These are phyloP conservation scores for Abrus precatorius DNA, from an alignment of 306 rosid genomes.

Conservation along the genomic window DNA sequence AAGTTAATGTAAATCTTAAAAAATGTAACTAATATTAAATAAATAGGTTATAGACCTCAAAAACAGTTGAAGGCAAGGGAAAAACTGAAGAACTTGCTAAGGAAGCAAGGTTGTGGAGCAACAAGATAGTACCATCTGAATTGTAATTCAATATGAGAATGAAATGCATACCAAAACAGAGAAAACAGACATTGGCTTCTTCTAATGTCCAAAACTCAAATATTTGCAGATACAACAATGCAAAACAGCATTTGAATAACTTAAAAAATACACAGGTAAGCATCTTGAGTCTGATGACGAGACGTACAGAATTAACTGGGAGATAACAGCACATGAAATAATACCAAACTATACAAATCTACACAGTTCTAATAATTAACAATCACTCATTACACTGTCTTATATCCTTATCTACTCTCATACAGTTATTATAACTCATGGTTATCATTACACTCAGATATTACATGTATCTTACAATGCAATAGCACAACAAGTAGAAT, in stretches of 20 bases:
- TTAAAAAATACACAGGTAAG: constrained; percentile 3
- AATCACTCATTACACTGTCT: not conserved
- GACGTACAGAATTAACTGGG: not conserved
- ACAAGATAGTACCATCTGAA: constrained; percentile 25
- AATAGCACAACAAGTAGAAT: constrained; percentile 11
- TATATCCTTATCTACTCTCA: constrained; percentile 5
- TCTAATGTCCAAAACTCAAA: constrained; percentile 30
- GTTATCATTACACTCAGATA: not conserved
- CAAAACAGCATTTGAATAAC: constrained; percentile 25
- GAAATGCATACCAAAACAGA: constrained; percentile 27
- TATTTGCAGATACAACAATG: not conserved
- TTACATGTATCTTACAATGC: constrained; percentile 4
- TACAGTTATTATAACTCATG: not conserved
- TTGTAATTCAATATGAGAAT: constrained; percentile 6
- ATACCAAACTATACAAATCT: constrained; percentile 21
- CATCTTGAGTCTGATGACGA: constrained; percentile 9
- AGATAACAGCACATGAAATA: constrained; percentile 20
- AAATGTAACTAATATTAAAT: constrained; percentile 6
- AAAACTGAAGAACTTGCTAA: not conserved
- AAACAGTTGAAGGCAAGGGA: constrained; percentile 25
- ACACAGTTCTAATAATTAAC: constrained; percentile 6
- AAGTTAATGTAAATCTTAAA: constrained; percentile 5
- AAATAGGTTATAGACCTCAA: not conserved
- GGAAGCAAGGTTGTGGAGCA: constrained; percentile 23
- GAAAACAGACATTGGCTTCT: not conserved